Evolutionary conservation across 2,329 filamentous ascomycete genomes (phyloP).

Genomic region (Neurospora crassa): DNA sequence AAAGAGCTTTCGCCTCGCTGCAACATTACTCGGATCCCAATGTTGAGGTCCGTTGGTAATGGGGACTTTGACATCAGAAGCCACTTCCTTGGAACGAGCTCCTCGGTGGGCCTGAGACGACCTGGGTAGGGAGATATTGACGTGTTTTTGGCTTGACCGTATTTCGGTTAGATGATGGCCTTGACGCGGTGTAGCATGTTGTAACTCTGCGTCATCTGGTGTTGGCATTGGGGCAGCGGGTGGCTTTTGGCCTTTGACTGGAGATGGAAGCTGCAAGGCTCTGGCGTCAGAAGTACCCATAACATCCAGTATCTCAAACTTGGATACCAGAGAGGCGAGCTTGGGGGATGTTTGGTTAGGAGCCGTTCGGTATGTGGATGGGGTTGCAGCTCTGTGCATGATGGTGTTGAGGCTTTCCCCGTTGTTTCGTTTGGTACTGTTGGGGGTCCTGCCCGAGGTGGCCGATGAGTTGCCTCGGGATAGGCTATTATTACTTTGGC

Average conservation of each 20-base stretch:
- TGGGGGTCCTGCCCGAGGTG: not conserved
- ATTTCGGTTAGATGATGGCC: not conserved
- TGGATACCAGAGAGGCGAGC: constrained; percentile 24
- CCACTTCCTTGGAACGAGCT: not conserved
- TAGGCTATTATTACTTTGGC: not conserved
- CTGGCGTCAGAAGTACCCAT: constrained; percentile 14
- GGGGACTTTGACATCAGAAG: not conserved
- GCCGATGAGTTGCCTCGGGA: not conserved
- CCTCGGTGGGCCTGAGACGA: not conserved
- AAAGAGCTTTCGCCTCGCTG: constrained; percentile 24
- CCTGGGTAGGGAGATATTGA: not conserved
- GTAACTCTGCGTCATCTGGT: not conserved
- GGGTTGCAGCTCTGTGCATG: not conserved
- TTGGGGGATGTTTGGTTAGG: constrained; percentile 7
- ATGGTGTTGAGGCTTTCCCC: constrained; percentile 1
- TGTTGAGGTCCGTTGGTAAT: constrained; percentile 4
- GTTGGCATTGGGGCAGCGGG: not conserved
- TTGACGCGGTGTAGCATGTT: not conserved
- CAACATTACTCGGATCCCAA: constrained; percentile 21
- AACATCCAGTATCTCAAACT: constrained; percentile 24
- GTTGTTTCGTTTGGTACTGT: not conserved
- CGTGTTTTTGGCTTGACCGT: not conserved
- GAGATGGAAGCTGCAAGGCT: not conserved
- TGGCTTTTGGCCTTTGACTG: not conserved
- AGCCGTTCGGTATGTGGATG: not conserved